Evolutionary conservation across 202 grass and related monocot genomes (phyloP), one percentile per base, ranked within the genome.

Genomic region (Zoysia matrella): DNA sequence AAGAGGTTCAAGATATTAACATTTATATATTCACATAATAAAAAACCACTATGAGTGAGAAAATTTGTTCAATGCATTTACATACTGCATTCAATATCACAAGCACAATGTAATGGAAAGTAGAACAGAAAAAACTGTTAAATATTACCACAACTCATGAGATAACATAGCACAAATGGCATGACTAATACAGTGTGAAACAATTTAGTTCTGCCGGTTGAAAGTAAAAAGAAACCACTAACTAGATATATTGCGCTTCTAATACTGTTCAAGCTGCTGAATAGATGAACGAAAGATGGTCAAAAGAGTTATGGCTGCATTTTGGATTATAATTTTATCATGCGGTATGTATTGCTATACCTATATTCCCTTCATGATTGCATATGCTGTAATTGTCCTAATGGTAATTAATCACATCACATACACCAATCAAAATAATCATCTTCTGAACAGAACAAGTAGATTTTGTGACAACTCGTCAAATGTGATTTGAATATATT

Each of bases 1-100:
- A 30, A 30, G 22, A 30, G 22, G 22, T 46, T 73, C 74, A 73
- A 50, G 45, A 72, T 48, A 65, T 7, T 10, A 30, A 48, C 47
- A 61, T 16, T 57, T 60, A 87, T 16, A 77, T 76, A 83, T 72
- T 46, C n/a, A 83, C 57, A 56, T 49, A 65, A 65, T 3, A 13
- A 7, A 71, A 67, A 12, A 40, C 45, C 60, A 36, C 30, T 72
- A 62, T 3, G 12, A 50, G 65, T 77, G 9, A 6, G 12, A 45
- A 79, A 67, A 73, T 10, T 18, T 79, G 45, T 63, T 69, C 47
- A 60, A 30, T 39, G 45, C 46, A 74, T 60, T 48, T 62, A 74
- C 41, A 62, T 45, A 68, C 40, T 72, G 60, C 55, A 72, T 13
- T 52, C 22, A 30, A 82, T 40, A 52, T 67, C 40, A 16, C n/a